A percentile compares a stretch with the other conserved stretches of the same genome.
phyloP scores from a whole-genome alignment of 2,329 filamentous ascomycete species.

The Cladosporium sp. region DNA sequence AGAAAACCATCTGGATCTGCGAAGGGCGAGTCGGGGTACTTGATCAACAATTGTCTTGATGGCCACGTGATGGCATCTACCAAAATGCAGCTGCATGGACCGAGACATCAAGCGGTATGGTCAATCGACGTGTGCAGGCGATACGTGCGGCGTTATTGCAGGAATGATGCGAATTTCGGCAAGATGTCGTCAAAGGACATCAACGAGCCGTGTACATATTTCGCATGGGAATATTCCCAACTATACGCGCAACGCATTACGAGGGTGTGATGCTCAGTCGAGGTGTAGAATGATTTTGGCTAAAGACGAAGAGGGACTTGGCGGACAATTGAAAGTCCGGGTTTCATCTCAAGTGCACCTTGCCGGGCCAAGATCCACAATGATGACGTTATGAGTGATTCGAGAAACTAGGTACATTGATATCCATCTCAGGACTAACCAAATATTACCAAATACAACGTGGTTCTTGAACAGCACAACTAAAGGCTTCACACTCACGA shows the following conservation, averaged over 20 bases:
- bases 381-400: not conserved
- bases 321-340: not conserved
- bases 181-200: not conserved
- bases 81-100: not conserved
- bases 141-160: not conserved
- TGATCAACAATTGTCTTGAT: not conserved
- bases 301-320: not conserved
- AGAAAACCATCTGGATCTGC: not conserved
- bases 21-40: not conserved
- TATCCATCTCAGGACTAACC: not conserved
- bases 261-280: not conserved
- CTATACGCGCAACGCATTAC: not conserved
- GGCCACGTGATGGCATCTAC: not conserved
- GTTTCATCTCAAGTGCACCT: too few species aligned
- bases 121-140: not conserved
- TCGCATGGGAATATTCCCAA: not conserved
- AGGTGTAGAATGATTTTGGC: not conserved
- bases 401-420: not conserved
- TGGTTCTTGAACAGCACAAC: not conserved
- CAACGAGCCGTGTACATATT: not conserved
- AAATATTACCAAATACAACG: not conserved
- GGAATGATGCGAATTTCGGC: not conserved
- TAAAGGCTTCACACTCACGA: not conserved
- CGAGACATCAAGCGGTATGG: not conserved
- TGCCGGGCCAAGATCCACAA: not conserved